Conservation (phyloP, 805 yeast genomes). For the Pichia thaimueangensis region DNA sequence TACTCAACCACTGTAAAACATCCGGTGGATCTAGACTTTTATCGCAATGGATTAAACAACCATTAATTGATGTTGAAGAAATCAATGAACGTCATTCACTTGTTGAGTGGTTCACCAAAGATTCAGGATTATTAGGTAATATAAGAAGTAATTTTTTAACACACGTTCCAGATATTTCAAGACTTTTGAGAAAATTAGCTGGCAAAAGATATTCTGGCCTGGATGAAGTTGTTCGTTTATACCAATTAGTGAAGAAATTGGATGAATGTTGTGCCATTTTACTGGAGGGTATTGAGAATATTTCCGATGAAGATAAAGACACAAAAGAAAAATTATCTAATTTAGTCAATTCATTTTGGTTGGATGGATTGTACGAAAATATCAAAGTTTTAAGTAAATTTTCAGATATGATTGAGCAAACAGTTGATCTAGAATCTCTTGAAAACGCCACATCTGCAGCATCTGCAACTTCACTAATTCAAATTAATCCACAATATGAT, state of each 20-base stretch:
- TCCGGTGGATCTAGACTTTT: constrained; percentile 82
- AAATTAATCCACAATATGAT: constrained; percentile 86
- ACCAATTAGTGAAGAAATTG: constrained; percentile 66
- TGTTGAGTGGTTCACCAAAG: constrained; percentile 69
- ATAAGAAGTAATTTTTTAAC: constrained; percentile 62
- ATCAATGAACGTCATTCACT: constrained; percentile 66
- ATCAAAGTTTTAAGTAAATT: constrained; percentile 53
- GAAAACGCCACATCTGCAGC: constrained; percentile 59
- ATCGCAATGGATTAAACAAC: constrained; percentile 95
- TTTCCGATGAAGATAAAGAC: constrained; percentile 25
- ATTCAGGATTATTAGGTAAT: constrained; percentile 57
- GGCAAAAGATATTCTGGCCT: constrained; percentile 38
- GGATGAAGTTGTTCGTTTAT: constrained; percentile 85
- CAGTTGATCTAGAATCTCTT: constrained; percentile 79
- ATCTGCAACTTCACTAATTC: constrained; percentile 35
- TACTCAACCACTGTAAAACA: constrained; percentile 83
- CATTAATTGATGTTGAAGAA: constrained; percentile 57
- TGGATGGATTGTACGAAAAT: constrained; percentile 45
- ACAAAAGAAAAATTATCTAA: constrained; percentile 14
- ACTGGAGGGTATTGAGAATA: constrained; percentile 34
- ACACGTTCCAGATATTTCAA: constrained; percentile 76
- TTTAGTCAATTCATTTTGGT: constrained; percentile 49
- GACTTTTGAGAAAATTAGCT: constrained; percentile 62
- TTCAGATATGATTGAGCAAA: constrained; percentile 84
- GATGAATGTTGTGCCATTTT: constrained; percentile 62